phyloP scores from a whole-genome alignment of 2,329 filamentous ascomycete species.

The Alternaria tenuissima region DNA sequence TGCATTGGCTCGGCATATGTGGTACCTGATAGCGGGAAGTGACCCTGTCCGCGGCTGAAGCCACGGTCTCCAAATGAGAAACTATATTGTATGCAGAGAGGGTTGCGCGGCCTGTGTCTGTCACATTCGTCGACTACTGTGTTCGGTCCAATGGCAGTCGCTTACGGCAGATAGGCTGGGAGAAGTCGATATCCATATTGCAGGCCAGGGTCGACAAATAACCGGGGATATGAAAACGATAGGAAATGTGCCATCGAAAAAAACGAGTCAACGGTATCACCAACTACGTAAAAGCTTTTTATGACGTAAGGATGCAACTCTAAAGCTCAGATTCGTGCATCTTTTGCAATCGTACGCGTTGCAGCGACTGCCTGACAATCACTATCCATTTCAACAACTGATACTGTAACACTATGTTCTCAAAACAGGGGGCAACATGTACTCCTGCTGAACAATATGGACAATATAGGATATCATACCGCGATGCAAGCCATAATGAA shows the following conservation, averaged over 20 bases:
- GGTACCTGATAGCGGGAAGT: constrained; percentile 16
- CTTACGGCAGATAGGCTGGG: constrained; percentile 7
- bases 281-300: background rate
- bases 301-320: background rate
- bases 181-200: constrained; percentile 9
- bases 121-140: background rate
- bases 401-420: background rate
- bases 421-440: background rate
- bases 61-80: constrained; percentile 11
- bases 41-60: constrained; percentile 3
- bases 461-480: constrained; percentile 1
- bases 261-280: background rate
- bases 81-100: constrained; percentile 3
- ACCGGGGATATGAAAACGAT: constrained; percentile 8
- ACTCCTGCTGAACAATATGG: background rate
- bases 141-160: constrained; percentile 5
- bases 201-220: constrained; percentile 8
- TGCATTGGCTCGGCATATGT: constrained; percentile 1
- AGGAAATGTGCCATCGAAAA: background rate
- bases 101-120: constrained; percentile 5
- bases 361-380: background rate
- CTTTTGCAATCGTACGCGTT: background rate
- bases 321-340: background rate
- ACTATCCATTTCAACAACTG: background rate
- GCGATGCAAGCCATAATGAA: background rate